Evolutionary conservation across 2,329 filamentous ascomycete genomes (phyloP), one percentile per base, ranked within the genome.

Genomic region (Sporothrix curviconia): DNA sequence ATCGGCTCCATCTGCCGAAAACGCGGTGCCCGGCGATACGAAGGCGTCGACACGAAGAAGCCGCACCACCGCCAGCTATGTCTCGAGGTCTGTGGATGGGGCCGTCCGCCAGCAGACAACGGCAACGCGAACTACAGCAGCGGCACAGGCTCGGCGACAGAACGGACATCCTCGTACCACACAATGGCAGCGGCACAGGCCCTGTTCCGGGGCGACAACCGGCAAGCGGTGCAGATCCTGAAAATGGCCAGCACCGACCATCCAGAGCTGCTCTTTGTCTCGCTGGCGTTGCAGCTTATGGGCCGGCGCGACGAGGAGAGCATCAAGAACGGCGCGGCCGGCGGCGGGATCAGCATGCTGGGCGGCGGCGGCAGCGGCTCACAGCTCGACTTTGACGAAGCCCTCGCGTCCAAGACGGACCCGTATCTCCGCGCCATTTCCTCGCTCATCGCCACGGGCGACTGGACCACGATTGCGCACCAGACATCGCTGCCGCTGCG

Each of bases 361-460:
- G 32, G 49, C 9, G 58, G 24, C n/a, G n/a, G 7, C 5, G 58
- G 40, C 22, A 24, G 24, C 50, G 11, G 32, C 14, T 34, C 12
- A 73, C 79, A 57, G 59, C 73, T 84, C 24, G 80, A 83, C 63
- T 81, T 83, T 64, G 81, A 84, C 66, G 79, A 81, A 57, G 74
- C 74, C 2, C 75, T 82, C 14, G 80, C 83, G 25, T 82, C 80
- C 59, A 81, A 86, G 60, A 84, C 85, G 0, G 88, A 94, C 64
- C 86, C 89, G 0, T 92, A 92, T 66, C 79, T 94, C 24, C 85
- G 89, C 56, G 89, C 88, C 6, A 86, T 94, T 49, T 89, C 90
- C 24, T 84, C 85, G 3, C 84, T 89, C 63, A 88, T 94, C 60
- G 84, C 86, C 9, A 89, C 85, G 0, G 86, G 86, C 4, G 81